These are phyloP conservation scores for Blumeria hordei DNA, from an alignment of 2,329 filamentous ascomycete genomes.

Conservation along the genomic window DNA sequence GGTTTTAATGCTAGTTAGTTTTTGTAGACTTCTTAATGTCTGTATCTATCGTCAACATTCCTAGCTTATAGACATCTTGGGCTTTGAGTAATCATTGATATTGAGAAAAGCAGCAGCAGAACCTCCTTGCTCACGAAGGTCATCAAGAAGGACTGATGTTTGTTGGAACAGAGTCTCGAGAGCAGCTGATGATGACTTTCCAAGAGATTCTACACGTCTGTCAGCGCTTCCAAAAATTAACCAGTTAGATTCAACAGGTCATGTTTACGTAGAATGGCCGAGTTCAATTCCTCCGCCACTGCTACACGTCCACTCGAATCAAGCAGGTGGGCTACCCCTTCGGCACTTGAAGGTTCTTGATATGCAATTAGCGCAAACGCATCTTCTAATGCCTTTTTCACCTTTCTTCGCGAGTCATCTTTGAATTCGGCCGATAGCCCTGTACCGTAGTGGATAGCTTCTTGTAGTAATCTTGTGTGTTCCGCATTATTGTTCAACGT, in stretches of 20 bases:
- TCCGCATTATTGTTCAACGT: slow-evolving; percentile 7
- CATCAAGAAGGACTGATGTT: slow-evolving; percentile 64
- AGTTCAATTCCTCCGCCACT: slow-evolving; percentile 84
- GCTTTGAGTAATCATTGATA: slow-evolving; percentile 24
- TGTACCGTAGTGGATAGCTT: slow-evolving; percentile 59
- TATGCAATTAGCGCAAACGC: slow-evolving; percentile 83
- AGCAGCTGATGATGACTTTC: slow-evolving; percentile 68
- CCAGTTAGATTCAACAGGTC: not conserved
- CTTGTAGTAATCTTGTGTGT: slow-evolving; percentile 28
- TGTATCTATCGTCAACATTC: not conserved
- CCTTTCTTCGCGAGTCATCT: slow-evolving; percentile 42
- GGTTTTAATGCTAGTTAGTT: not conserved
- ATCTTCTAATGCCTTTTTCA: slow-evolving; percentile 51
- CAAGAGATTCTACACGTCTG: slow-evolving; percentile 46
- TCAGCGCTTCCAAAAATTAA: not conserved
- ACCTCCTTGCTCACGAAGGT: slow-evolving; percentile 56
- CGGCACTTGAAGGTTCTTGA: slow-evolving; percentile 49
- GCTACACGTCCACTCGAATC: slow-evolving; percentile 48
- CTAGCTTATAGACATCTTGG: slow-evolving; percentile 1
- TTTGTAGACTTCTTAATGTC: not conserved
- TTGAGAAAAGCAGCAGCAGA: slow-evolving; percentile 68
- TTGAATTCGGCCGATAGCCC: slow-evolving; percentile 55
- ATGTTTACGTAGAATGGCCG: slow-evolving; percentile 47
- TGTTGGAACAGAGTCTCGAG: slow-evolving; percentile 71
- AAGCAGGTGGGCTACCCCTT: slow-evolving; percentile 51